These are phyloP conservation scores for Vitis amurensis DNA, from an alignment of 164 flowering plant species.

Conservation along the genomic window DNA sequence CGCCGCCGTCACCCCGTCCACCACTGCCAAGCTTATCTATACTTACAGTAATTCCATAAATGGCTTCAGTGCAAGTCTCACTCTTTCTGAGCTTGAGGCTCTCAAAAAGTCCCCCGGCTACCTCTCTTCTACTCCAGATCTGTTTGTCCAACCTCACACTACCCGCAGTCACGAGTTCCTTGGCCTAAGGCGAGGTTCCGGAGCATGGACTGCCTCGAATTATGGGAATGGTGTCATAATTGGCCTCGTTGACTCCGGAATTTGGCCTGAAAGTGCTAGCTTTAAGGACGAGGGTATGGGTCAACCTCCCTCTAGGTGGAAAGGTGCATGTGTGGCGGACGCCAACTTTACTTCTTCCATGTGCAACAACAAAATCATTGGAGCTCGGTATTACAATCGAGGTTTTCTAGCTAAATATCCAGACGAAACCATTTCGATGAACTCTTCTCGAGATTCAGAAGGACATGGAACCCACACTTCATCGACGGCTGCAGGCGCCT, in stretches of 20 bases:
- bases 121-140: conserved; percentile 13
- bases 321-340: conserved; percentile 23
- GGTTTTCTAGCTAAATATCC: conserved; percentile 26
- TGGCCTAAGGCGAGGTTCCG: conserved; percentile 13
- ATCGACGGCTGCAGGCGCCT: conserved; percentile 46
- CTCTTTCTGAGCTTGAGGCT: conserved; percentile 17
- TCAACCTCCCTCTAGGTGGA: conserved; percentile 30
- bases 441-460: conserved; percentile 34
- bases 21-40: conserved; percentile 21
- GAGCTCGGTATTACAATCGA: conserved; percentile 39
- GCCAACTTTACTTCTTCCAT: conserved; percentile 18
- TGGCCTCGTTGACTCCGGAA: conserved; percentile 35
- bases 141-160: conserved; percentile 16
- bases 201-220: conserved; percentile 22
- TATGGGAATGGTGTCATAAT: conserved; percentile 29
- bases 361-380: conserved; percentile 43
- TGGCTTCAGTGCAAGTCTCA: conserved; percentile 29
- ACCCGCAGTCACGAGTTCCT: conserved; percentile 28
- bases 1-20: not conserved
- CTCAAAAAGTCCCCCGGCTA: conserved; percentile 19
- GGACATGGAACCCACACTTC: conserved; percentile 62
- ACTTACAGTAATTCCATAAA: conserved; percentile 16
- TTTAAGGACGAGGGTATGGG: conserved; percentile 31
- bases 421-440: conserved; percentile 7
- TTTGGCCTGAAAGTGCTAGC: conserved; percentile 42